Percentiles rank a stretch among this genome's conserved stretches.
These are phyloP conservation scores for Neolentinus lepideus DNA, from an alignment of 1,284 basidiomycete genomes.

Conservation along the genomic window DNA sequence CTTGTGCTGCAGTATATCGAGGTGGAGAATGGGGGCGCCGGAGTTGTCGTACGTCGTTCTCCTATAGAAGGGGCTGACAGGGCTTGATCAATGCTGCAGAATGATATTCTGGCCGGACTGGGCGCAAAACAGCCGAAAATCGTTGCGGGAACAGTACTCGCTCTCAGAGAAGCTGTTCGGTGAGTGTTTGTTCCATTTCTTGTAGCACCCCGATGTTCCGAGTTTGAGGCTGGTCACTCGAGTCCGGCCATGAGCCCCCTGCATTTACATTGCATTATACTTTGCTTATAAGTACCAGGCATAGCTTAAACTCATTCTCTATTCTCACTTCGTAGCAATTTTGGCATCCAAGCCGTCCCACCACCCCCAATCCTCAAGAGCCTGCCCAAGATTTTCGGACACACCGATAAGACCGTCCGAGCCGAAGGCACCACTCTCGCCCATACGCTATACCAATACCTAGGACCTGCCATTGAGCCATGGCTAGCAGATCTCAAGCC, in stretches of 20 bases:
- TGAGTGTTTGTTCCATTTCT: slow-evolving; percentile 19
- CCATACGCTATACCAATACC: slow-evolving; percentile 79
- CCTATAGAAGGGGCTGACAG: slow-evolving; percentile 3
- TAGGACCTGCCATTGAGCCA: slow-evolving; percentile 84
- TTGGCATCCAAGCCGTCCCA: slow-evolving; percentile 76
- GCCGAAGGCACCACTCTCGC: slow-evolving; percentile 83
- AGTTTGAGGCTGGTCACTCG: no score
- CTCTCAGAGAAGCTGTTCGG: slow-evolving; percentile 76
- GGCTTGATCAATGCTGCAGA: slow-evolving; percentile 34
- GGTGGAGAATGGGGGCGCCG: slow-evolving; percentile 85
- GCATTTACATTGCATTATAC: no score
- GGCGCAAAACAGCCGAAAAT: slow-evolving; percentile 93
- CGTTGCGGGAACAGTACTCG: slow-evolving; percentile 77
- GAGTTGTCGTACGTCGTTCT: slow-evolving; percentile 73
- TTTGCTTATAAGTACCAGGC: no score
- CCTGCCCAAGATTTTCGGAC: slow-evolving; percentile 90
- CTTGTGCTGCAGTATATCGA: slow-evolving; percentile 89
- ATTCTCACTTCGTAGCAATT: no score
- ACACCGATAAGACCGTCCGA: slow-evolving; percentile 94
- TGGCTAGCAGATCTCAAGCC: slow-evolving; percentile 93
- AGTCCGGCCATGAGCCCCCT: no score
- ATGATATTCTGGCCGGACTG: slow-evolving; percentile 80
- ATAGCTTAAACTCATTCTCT: no score
- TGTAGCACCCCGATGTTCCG: no score
- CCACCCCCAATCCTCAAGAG: slow-evolving; percentile 79